phyloP scores from a whole-genome alignment of 176 grass and related monocot genomes.

The Musa troglodytarum region DNA sequence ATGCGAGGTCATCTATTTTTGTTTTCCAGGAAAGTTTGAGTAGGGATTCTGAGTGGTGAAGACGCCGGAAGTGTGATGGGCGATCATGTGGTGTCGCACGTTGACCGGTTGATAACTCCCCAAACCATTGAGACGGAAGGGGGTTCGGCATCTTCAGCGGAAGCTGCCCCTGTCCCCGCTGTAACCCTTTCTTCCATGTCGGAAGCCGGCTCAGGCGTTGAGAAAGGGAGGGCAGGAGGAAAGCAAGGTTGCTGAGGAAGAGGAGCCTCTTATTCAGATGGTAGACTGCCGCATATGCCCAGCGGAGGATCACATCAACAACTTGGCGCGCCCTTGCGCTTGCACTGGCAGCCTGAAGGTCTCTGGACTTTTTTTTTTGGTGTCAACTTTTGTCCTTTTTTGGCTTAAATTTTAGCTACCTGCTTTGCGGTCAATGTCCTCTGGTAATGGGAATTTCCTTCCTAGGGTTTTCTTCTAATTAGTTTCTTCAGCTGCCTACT shows the following conservation, averaged over 20 bases:
- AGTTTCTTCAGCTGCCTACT: too few relatives aligned
- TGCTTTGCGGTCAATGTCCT: not conserved
- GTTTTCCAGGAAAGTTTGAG: too few relatives aligned
- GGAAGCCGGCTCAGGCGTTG: conserved; percentile 1
- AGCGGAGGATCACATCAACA: conserved; percentile 68
- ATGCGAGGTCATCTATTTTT: too few relatives aligned
- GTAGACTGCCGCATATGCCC: conserved; percentile 95
- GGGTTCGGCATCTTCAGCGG: not conserved
- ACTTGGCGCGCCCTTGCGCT: conserved; percentile 76
- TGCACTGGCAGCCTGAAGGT: conserved; percentile 85
- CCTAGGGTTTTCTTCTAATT: too few relatives aligned
- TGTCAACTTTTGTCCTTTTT: too few relatives aligned
- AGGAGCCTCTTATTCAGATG: conserved; percentile 48
- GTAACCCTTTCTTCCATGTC: not conserved
- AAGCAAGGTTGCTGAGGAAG: conserved; percentile 21
- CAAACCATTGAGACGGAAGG: too few relatives aligned
- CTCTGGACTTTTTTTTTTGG: not conserved
- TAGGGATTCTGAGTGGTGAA: too few relatives aligned
- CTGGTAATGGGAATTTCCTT: too few relatives aligned
- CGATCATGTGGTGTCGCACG: too few relatives aligned
- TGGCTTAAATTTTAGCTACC: not conserved
- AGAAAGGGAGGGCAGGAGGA: conserved; percentile 18
- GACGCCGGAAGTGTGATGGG: too few relatives aligned
- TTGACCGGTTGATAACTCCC: too few relatives aligned
- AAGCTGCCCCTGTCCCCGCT: not conserved